Conservation (phyloP, 2,329 filamentous ascomycete genomes). For the Tolypocladium cylindrosporum region DNA sequence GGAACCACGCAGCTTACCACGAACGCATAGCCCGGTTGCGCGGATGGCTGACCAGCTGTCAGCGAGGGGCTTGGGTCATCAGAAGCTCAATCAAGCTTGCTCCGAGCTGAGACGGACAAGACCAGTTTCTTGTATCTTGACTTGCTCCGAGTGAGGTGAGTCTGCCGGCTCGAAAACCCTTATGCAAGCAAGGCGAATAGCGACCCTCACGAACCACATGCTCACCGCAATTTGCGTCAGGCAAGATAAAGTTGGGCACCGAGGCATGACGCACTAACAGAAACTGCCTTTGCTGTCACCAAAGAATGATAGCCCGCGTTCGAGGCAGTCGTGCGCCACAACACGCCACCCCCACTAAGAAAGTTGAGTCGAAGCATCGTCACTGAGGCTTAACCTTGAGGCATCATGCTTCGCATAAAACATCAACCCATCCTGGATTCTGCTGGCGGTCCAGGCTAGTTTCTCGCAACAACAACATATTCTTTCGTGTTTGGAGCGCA, state of each 20-base stretch:
- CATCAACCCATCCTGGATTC: background rate
- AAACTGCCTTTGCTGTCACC: background rate
- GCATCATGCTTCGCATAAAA: background rate
- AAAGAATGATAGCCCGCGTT: background rate
- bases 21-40: no score
- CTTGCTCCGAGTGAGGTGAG: background rate
- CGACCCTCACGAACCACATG: background rate
- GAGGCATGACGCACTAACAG: background rate
- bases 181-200: background rate
- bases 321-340: background rate
- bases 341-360: background rate
- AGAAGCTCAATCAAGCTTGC: no score
- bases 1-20: no score
- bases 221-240: background rate
- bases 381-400: background rate
- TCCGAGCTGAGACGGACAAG: no score
- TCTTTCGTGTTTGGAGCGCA: background rate
- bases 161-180: background rate
- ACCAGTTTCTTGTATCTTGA: no score
- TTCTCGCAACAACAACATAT: background rate
- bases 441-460: background rate
- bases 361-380: background rate
- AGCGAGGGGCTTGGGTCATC: no score
- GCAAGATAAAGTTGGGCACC: background rate
- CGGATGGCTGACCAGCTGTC: no score